A percentile compares a stretch with the other conserved stretches of the same genome.
phyloP scores from a whole-genome alignment of 345 rosid species.

The Populus pruinosa region DNA sequence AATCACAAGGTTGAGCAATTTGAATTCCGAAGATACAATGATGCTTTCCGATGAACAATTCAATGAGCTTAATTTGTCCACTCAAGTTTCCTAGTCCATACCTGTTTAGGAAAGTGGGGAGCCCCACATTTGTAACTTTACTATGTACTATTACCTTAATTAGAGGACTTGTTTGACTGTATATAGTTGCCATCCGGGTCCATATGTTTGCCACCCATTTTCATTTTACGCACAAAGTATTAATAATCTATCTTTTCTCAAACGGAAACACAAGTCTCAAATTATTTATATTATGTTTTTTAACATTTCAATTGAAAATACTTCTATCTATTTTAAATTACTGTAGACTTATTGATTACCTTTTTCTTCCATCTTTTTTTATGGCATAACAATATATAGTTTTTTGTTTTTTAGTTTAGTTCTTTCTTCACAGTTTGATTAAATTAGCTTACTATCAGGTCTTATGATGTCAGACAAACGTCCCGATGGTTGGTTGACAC shows the following conservation, averaged over 20 bases:
- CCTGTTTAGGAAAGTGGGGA: conserved; percentile 56
- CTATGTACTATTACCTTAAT: conserved; percentile 4
- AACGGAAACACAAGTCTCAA: conserved; percentile 17
- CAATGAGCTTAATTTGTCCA: conserved; percentile 5
- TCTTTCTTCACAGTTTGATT: too few species aligned
- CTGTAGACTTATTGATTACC: too few species aligned
- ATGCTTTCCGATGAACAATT: conserved; percentile 15
- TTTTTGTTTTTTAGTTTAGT: too few species aligned
- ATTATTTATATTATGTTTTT: conserved; percentile 5
- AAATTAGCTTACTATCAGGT: too few species aligned
- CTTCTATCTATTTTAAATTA: too few species aligned
- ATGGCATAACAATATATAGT: too few species aligned
- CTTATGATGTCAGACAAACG: too few species aligned
- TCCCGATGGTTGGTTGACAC: background rate
- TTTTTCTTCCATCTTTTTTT: too few species aligned
- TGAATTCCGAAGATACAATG: conserved; percentile 23
- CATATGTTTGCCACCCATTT: conserved; percentile 54
- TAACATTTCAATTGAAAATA: conserved; percentile 1
- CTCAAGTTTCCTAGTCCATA: conserved; percentile 49
- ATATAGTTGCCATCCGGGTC: conserved; percentile 33
- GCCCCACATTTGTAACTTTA: conserved; percentile 15
- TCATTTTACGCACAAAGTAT: background rate
- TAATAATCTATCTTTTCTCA: background rate
- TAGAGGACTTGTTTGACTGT: conserved; percentile 12
- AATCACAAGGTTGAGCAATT: background rate